Conservation (phyloP, 441 rosid genomes). For the Croton laevigatus region DNA sequence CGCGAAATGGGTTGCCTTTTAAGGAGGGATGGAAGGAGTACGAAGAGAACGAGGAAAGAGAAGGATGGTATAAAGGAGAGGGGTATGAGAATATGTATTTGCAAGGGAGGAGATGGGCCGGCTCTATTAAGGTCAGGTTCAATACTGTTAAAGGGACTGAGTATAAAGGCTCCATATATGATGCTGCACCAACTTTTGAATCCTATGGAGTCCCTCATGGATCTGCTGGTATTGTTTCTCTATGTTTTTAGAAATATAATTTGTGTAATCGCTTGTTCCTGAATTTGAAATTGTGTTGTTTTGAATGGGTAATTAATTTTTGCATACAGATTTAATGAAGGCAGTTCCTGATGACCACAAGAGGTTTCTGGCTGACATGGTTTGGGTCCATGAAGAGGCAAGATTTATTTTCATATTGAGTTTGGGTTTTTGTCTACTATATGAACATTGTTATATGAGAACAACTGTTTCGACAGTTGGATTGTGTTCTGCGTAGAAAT, state of each 20-base stretch:
- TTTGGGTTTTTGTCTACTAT: no score
- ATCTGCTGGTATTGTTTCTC: conserved; percentile 53
- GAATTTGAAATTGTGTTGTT: not conserved
- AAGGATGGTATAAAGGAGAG: conserved; percentile 78
- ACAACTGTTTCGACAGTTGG: no score
- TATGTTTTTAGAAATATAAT: not conserved
- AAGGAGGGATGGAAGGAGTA: conserved; percentile 64
- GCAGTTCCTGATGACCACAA: conserved; percentile 81
- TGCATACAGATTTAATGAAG: conserved; percentile 54
- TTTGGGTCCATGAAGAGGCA: conserved; percentile 35
- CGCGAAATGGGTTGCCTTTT: conserved; percentile 43
- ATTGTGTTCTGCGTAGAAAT: no score
- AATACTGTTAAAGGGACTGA: conserved; percentile 47
- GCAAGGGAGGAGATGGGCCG: conserved; percentile 81
- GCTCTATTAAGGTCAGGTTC: conserved; percentile 38
- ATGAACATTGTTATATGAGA: no score
- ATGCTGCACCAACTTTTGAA: conserved; percentile 71
- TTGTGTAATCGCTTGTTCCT: not conserved
- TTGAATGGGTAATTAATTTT: conserved; percentile 3
- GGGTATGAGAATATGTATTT: conserved; percentile 69
- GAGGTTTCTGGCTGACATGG: conserved; percentile 71
- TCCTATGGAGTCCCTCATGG: conserved; percentile 80
- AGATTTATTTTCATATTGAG: no score
- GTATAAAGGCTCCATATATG: conserved; percentile 63
- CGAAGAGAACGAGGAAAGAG: conserved; percentile 51